Conservation (phyloP, 805 yeast genomes). For the Phaffomyces antillensis region DNA sequence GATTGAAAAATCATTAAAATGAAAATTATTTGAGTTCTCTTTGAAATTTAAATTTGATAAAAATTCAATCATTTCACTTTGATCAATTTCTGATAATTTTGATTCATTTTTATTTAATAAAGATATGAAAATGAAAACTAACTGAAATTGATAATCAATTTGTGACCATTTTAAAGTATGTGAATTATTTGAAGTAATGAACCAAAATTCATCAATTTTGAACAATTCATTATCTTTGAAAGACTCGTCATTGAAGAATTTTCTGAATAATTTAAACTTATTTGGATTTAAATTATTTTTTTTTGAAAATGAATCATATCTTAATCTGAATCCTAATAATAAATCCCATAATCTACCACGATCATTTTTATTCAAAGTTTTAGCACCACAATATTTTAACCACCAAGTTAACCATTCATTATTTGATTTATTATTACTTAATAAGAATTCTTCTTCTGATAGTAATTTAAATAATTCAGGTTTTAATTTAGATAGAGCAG, state of each 20-base stretch:
- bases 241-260: constrained; percentile 12
- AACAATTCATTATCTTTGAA: constrained; percentile 5
- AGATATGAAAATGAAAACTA: constrained; percentile 70
- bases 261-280: constrained; percentile 15
- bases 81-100: constrained; percentile 79
- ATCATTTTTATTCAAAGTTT: constrained; percentile 73
- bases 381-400: constrained; percentile 86
- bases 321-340: constrained; percentile 67
- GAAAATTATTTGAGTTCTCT: not conserved
- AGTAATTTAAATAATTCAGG: constrained; percentile 76
- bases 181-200: constrained; percentile 13
- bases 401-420: constrained; percentile 95
- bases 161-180: constrained; percentile 44
- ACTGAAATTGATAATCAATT: constrained; percentile 69
- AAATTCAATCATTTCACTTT: constrained; percentile 78
- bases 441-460: constrained; percentile 67
- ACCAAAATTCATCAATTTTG: constrained; percentile 15
- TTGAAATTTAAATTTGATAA: constrained; percentile 37
- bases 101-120: constrained; percentile 74
- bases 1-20: not conserved
- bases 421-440: constrained; percentile 48
- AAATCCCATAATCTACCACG: constrained; percentile 89
- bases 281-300: constrained; percentile 13
- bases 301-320: constrained; percentile 19
- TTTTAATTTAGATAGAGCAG: constrained; percentile 50